These are phyloP conservation scores for Eutrema salsugineum DNA, from an alignment of 441 rosid species.

Conservation along the genomic window DNA sequence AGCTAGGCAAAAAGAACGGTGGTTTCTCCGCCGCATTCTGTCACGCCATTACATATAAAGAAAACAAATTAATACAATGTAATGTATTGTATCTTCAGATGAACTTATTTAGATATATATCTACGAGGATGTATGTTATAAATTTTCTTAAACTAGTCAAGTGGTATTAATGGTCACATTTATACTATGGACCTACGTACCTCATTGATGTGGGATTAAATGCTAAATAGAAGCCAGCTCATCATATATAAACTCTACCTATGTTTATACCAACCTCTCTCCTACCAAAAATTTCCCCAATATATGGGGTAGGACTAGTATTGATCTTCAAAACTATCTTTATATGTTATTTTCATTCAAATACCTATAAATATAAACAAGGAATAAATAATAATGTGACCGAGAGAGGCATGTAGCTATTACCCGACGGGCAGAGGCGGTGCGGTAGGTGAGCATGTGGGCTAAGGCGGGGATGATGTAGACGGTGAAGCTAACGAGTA, in stretches of 20 bases:
- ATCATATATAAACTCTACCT: not conserved
- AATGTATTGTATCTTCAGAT: not conserved
- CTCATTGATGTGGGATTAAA: conserved; percentile 10
- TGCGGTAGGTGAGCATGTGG: conserved; percentile 90
- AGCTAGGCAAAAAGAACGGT: conserved; percentile 74
- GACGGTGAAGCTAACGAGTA: conserved; percentile 91
- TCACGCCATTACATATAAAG: not conserved
- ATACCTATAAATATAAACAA: not conserved
- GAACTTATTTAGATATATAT: not conserved
- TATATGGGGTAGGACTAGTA: not conserved
- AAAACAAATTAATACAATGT: not conserved
- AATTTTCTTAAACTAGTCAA: not conserved
- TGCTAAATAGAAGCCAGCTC: conserved; percentile 23
- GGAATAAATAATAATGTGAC: not conserved
- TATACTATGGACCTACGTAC: conserved; percentile 28
- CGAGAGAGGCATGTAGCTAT: not conserved
- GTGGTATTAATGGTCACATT: not conserved
- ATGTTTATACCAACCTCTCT: not conserved
- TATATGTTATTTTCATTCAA: not conserved
- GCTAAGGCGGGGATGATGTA: conserved; percentile 85
- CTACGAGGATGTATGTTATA: not conserved
- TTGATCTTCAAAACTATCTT: not conserved
- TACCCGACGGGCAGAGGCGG: conserved; percentile 88
- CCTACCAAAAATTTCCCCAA: not conserved
- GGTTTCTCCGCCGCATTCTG: conserved; percentile 98